Evolutionary conservation across 257 asterid species (phyloP).

Genomic region (Knoxia roxburghii): DNA sequence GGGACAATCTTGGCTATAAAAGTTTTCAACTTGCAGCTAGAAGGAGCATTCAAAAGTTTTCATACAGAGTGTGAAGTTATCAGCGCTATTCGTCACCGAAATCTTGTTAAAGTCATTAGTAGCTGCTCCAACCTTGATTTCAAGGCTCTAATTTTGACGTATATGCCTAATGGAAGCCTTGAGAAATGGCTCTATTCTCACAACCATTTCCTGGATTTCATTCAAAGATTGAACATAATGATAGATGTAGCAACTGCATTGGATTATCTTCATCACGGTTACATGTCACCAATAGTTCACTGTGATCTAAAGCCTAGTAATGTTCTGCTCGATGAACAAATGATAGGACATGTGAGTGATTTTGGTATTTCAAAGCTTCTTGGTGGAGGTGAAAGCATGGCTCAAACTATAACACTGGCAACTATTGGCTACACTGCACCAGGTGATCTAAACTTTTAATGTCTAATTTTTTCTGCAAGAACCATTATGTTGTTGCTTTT

Average conservation of each 20-base stretch:
- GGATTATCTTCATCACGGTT: neutral
- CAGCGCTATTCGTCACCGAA: neutral
- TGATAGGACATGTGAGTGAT: neutral
- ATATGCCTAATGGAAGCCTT: no score
- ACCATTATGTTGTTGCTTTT: neutral
- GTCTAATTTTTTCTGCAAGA: neutral
- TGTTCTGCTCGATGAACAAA: neutral
- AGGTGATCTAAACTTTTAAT: neutral
- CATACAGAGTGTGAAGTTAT: slow-evolving; percentile 4
- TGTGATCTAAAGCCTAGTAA: slow-evolving; percentile 7
- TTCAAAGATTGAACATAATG: neutral
- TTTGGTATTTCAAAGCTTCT: slow-evolving; percentile 6
- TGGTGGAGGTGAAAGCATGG: neutral
- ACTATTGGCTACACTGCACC: slow-evolving; percentile 13
- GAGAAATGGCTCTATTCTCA: no score
- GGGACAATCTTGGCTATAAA: neutral
- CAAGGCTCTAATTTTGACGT: no score
- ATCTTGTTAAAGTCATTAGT: slow-evolving; percentile 8
- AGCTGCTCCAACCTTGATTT: no score
- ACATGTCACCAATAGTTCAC: neutral
- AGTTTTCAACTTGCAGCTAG: neutral
- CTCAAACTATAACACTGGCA: neutral
- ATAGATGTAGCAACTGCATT: neutral
- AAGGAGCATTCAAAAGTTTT: slow-evolving; percentile 11
- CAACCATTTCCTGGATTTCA: neutral